Evolutionary conservation across 495 filamentous ascomycete species (phyloP).

Genomic region (Aeminium ludgeri): DNA sequence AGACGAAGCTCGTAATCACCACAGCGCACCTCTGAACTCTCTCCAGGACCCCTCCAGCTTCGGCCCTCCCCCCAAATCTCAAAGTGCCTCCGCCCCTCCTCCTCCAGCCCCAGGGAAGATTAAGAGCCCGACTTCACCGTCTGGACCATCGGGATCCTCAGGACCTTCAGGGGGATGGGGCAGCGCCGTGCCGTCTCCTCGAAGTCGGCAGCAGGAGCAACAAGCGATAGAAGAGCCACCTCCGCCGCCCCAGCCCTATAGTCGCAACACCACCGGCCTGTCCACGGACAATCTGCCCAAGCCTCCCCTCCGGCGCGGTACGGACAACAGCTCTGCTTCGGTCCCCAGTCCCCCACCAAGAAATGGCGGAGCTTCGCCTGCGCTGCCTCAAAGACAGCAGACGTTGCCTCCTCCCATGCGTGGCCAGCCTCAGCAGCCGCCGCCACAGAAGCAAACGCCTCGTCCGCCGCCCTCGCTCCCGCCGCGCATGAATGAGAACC

Average conservation of each 20-base stretch:
- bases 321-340: conserved; percentile 16
- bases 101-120: conserved; percentile 18
- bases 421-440: too few relatives aligned
- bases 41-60: conserved; percentile 74
- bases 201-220: conserved; percentile 20
- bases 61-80: conserved; percentile 64
- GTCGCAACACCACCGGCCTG: conserved; percentile 52
- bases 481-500: conserved; percentile 42
- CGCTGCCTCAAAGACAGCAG: conserved; percentile 5
- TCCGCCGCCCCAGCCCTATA: conserved; percentile 49
- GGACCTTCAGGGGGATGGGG: conserved; percentile 3
- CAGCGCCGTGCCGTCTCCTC: conserved; percentile 2
- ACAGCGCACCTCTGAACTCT: conserved; percentile 53
- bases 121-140: background rate
- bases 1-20: conserved; percentile 30
- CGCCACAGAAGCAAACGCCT: conserved; percentile 15
- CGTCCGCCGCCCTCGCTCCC: conserved; percentile 60
- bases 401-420: conserved; percentile 15
- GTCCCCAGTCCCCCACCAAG: conserved; percentile 3
- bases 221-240: conserved; percentile 25
- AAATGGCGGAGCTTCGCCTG: conserved; percentile 18
- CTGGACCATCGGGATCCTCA: background rate
- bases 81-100: conserved; percentile 33
- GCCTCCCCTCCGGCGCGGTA: conserved; percentile 43
- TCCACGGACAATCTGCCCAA: conserved; percentile 51